Base-by-base conservation (phyloP, 805 yeast species). In the Crinitomyces ghanaensis region DNA sequence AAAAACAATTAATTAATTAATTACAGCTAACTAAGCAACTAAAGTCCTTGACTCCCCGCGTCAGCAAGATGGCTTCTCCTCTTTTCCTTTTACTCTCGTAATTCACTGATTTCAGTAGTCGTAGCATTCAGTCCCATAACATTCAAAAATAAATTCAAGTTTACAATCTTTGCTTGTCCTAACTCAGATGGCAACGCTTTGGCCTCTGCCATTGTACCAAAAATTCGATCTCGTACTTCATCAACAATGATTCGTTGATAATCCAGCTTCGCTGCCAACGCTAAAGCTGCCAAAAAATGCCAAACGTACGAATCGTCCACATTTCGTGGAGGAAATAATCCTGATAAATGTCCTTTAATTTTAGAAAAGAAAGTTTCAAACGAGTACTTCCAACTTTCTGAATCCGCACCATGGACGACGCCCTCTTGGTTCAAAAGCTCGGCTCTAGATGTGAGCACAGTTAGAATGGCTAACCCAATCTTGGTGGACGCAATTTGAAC, bases 91-190 rank as follows among this genome's bases (percentile, higher is more conserved):
- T n/a, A n/a, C n/a, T n/a, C n/a, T n/a, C n/a, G n/a, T n/a, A 86
- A 65, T 60, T 85, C 95, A 26, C 77, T 72, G 51, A 86, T 86
- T 54, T 83, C 95, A 36, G 75, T 77, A 48, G 83, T 91, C 44
- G 82, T 81, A 4, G 96, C 95, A 39, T 81, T 83, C 43, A 88
- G 69, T 5, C 98, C 98, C 93, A 88, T 85, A 30, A 86, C 96
- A 47, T 88, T 91, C 59, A 88, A 70, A 63, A 85, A 86, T 69
- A 88, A 63, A 56, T 88, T 88, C 69, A 88, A 70, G 52, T 85
- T 85, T 43, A 72, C 74, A 51, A 81, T 50, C 77, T 68, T 60
- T 66, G 73, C 46, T 65, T 72, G 45, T 66, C 69, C 50, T 13
- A 66, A 69, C 42, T 73, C 63, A 50, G 67, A 57, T 38, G 66